These are phyloP conservation scores for Macadamia tetraphylla DNA, from an alignment of 164 flowering plant species.

Conservation along the genomic window DNA sequence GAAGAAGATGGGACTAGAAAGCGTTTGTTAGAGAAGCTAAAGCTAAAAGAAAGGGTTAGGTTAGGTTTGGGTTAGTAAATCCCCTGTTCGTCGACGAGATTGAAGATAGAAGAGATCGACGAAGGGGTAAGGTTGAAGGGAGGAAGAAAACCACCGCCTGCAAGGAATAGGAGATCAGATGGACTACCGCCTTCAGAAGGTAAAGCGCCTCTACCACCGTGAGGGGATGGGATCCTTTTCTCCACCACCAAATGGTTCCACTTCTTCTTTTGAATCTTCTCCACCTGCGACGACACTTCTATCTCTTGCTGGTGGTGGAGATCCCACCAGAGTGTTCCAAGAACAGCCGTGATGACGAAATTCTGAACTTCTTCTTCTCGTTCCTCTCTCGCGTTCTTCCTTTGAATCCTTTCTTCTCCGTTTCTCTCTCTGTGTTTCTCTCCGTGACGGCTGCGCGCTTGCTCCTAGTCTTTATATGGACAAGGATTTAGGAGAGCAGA, in stretches of 20 bases:
- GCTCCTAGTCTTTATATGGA: too few species aligned
- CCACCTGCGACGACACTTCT: not conserved
- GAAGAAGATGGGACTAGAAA: not conserved
- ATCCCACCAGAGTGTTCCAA: slow-evolving; percentile 18
- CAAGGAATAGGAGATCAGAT: slow-evolving; percentile 76
- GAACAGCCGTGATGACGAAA: slow-evolving; percentile 35
- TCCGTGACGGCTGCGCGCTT: too few species aligned
- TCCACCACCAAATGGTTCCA: not conserved
- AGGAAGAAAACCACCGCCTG: slow-evolving; percentile 43
- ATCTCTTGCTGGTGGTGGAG: slow-evolving; percentile 17
- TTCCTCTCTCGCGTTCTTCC: not conserved
- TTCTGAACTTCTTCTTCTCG: not conserved
- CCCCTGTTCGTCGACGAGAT: not conserved
- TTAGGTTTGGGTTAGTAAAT: not conserved
- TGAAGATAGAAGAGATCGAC: not conserved
- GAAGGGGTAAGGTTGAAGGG: not conserved
- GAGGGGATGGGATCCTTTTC: slow-evolving; percentile 42
- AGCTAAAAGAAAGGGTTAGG: not conserved
- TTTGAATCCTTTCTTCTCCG: not conserved
- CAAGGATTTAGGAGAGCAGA: not conserved
- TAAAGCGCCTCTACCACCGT: slow-evolving; percentile 77
- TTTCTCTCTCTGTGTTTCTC: too few species aligned
- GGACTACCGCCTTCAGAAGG: slow-evolving; percentile 81
- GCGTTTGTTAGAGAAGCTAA: too few species aligned
- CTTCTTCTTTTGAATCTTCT: not conserved